phyloP scores from a whole-genome alignment of 768 basidiomycete genomes.

The Mycena maculata region DNA sequence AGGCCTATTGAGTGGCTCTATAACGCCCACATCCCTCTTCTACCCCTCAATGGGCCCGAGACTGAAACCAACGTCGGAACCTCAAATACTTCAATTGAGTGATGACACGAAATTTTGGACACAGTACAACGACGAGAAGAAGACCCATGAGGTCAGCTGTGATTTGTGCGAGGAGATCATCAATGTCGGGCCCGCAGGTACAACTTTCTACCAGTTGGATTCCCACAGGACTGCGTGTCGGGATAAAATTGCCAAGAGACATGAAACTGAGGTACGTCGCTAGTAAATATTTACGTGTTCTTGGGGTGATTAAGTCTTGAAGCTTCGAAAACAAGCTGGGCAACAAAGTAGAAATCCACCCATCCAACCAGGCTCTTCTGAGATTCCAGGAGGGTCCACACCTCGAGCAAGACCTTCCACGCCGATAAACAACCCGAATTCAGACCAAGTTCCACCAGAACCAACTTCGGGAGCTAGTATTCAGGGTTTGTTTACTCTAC shows the following conservation, averaged over 20 bases:
- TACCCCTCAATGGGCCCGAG: conserved; percentile 2
- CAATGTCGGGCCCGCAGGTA: conserved; percentile 18
- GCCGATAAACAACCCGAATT: conserved; percentile 12
- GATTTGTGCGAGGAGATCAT: conserved; percentile 10
- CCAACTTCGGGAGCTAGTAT: not conserved
- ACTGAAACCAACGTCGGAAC: conserved; percentile 14
- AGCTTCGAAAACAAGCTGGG: conserved; percentile 15
- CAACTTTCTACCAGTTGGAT: conserved; percentile 9
- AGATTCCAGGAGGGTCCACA: conserved; percentile 10
- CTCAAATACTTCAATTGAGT: conserved; percentile 12
- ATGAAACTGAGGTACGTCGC: conserved; percentile 9
- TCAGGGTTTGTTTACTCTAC: conserved; percentile 13
- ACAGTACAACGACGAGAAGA: conserved; percentile 10
- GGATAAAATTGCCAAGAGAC: conserved; percentile 5
- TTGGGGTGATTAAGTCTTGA: conserved; percentile 6
- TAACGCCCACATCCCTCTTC: conserved; percentile 1
- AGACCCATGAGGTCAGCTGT: conserved; percentile 16
- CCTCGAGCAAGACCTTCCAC: conserved; percentile 21
- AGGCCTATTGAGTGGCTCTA: conserved; percentile 8
- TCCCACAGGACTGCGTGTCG: conserved; percentile 16
- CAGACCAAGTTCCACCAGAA: conserved; percentile 3
- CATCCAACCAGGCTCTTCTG: not conserved
- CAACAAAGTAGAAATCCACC: conserved; percentile 3
- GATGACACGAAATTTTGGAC: conserved; percentile 1
- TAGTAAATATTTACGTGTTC: not conserved